Conservation (phyloP, 192 early-diverging fungal species). For the Linnemannia hyalina region DNA sequence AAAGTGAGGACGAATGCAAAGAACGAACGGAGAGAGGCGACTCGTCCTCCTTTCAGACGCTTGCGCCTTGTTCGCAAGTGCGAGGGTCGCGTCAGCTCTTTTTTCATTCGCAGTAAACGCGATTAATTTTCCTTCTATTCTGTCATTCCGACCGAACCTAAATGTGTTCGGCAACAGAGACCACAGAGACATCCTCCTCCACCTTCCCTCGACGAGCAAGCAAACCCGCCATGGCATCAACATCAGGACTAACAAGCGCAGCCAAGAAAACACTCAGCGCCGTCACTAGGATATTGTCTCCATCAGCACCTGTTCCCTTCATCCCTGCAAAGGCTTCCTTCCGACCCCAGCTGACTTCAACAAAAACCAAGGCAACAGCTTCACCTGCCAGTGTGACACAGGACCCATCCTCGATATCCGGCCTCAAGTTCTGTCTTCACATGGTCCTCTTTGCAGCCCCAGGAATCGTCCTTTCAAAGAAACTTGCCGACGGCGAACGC, state of each 20-base stretch:
- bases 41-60: not conserved
- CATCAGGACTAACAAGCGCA: conserved; percentile 7
- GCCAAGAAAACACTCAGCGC: conserved; percentile 16
- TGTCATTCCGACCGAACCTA: not conserved
- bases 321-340: conserved; percentile 11
- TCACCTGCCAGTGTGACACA: not conserved
- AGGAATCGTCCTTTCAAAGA: conserved; percentile 39
- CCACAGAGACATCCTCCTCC: not conserved
- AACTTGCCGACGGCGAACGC: conserved; percentile 40
- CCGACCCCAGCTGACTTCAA: not conserved
- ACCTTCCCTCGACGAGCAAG: not conserved
- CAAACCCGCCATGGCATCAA: not conserved
- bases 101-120: not conserved
- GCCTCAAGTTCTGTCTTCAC: conserved; percentile 49
- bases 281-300: conserved; percentile 16
- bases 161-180: no score
- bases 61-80: not conserved
- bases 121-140: not conserved
- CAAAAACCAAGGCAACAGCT: not conserved
- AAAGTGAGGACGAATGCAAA: not conserved
- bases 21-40: not conserved
- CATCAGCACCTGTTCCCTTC: not conserved
- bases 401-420: conserved; percentile 32
- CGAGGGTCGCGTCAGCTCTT: conserved; percentile 15
- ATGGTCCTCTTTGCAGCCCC: conserved; percentile 49